Conservation (phyloP, 1,284 basidiomycete genomes). For the Wolfiporia cocos region DNA sequence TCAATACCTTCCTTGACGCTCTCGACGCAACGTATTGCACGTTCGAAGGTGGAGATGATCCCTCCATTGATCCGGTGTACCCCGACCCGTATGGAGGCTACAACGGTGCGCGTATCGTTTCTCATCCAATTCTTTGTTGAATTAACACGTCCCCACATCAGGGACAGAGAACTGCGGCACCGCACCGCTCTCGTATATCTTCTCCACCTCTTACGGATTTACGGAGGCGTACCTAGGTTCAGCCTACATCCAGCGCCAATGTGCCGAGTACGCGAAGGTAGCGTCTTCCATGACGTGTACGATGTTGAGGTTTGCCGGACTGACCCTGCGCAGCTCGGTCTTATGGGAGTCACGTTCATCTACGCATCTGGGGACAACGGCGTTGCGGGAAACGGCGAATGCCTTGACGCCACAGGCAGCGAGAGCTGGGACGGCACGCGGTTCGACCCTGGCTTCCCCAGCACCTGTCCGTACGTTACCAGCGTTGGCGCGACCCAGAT, state of each 20-base stretch:
- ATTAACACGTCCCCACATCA: not conserved
- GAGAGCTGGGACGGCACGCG: constrained; percentile 2
- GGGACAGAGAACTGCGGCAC: constrained; percentile 29
- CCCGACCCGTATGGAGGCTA: constrained; percentile 15
- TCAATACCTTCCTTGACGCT: constrained; percentile 9
- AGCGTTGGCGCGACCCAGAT: constrained; percentile 46
- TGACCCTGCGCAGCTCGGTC: constrained; percentile 30
- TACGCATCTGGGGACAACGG: constrained; percentile 47
- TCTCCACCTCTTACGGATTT: constrained; percentile 48
- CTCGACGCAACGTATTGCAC: constrained; percentile 7
- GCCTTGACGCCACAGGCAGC: constrained; percentile 22
- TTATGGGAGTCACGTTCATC: constrained; percentile 42
- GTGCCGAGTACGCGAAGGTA: constrained; percentile 44
- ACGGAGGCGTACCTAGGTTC: constrained; percentile 39
- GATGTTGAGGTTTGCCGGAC: too few species aligned
- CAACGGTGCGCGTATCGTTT: not conserved
- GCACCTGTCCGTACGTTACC: constrained; percentile 52
- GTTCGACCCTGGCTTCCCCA: constrained; percentile 23
- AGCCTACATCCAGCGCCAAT: constrained; percentile 43
- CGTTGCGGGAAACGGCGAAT: constrained; percentile 43
- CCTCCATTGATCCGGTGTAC: constrained; percentile 12
- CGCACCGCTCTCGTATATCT: constrained; percentile 37
- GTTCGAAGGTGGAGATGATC: constrained; percentile 7
- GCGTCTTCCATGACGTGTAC: constrained; percentile 15
- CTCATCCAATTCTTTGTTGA: too few species aligned